Evolutionary conservation across 2,329 filamentous ascomycete species (phyloP).

Genomic region (Aspergillus japonicus): DNA sequence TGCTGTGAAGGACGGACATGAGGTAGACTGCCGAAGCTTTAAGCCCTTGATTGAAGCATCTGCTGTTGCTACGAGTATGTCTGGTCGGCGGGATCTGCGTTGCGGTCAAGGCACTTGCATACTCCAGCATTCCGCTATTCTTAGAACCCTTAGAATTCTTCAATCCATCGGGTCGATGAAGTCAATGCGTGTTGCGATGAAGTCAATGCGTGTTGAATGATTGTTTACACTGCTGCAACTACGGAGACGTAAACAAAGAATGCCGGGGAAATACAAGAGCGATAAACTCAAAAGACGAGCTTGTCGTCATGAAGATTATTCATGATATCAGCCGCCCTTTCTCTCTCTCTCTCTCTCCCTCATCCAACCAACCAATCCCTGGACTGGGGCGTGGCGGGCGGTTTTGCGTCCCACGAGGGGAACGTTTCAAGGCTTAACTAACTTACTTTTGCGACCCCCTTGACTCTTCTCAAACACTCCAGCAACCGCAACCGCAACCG

Average conservation of each 20-base stretch:
- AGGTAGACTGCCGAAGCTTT: neutral
- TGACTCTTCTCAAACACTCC: neutral
- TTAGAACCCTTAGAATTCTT: neutral
- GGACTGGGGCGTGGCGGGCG: neutral
- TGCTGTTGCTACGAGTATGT: neutral
- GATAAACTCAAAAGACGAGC: too few relatives aligned
- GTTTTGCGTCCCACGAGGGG: neutral
- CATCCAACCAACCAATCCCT: too few relatives aligned
- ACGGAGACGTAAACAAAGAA: neutral
- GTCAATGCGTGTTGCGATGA: neutral
- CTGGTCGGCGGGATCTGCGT: conserved; percentile 3
- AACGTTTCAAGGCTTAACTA: neutral
- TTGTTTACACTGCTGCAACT: neutral
- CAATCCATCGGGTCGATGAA: neutral
- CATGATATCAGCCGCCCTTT: too few relatives aligned
- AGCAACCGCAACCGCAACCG: neutral
- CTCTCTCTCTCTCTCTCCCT: too few relatives aligned
- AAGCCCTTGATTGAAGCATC: neutral
- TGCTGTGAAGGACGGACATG: neutral
- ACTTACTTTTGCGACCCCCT: neutral
- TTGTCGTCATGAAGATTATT: too few relatives aligned
- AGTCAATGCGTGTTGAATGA: neutral
- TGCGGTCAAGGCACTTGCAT: neutral
- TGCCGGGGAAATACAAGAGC: too few relatives aligned
- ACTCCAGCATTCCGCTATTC: neutral